Percentiles rank a stretch among this genome's conserved stretches.
Evolutionary conservation across 371 early-diverging fungal species (phyloP).

Genomic region (Rhizopus microsporus): DNA sequence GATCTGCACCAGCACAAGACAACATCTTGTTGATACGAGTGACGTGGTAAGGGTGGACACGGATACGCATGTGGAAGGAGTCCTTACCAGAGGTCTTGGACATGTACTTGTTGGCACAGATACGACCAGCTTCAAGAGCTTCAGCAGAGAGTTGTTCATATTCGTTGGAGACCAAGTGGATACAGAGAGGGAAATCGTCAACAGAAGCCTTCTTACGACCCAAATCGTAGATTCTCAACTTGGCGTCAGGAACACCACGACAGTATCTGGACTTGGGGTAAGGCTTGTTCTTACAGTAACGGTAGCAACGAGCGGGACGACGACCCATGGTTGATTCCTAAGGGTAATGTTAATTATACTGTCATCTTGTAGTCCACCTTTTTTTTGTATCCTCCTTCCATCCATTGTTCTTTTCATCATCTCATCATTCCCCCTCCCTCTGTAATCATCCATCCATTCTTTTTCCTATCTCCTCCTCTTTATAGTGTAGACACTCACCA

Average conservation of each 20-base stretch:
- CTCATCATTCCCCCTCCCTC: no score
- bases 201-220: slow-evolving; percentile 99
- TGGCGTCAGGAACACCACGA: slow-evolving; percentile 99
- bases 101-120: slow-evolving; percentile 99
- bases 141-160: slow-evolving; percentile 99
- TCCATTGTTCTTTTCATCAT: no score
- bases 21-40: slow-evolving; percentile 99
- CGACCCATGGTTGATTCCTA: slow-evolving; percentile 87
- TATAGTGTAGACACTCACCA: background rate
- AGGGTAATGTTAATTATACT: background rate
- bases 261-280: slow-evolving; percentile 99
- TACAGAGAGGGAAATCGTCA: slow-evolving; percentile 97
- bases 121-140: slow-evolving; percentile 99
- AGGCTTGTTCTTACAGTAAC: slow-evolving; percentile 99
- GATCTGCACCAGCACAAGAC: slow-evolving; percentile 99
- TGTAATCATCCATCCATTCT: background rate
- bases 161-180: slow-evolving; percentile 98
- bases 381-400: no score
- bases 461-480: background rate
- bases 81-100: slow-evolving; percentile 99
- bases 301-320: slow-evolving; percentile 99
- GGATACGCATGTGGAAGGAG: slow-evolving; percentile 99
- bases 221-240: slow-evolving; percentile 99
- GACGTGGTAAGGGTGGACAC: slow-evolving; percentile 99
- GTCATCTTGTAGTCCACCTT: no score